Evolutionary conservation across 2,329 filamentous ascomycete species (phyloP), one percentile per base, ranked within the genome.

Genomic region (Gyromitra esculenta): DNA sequence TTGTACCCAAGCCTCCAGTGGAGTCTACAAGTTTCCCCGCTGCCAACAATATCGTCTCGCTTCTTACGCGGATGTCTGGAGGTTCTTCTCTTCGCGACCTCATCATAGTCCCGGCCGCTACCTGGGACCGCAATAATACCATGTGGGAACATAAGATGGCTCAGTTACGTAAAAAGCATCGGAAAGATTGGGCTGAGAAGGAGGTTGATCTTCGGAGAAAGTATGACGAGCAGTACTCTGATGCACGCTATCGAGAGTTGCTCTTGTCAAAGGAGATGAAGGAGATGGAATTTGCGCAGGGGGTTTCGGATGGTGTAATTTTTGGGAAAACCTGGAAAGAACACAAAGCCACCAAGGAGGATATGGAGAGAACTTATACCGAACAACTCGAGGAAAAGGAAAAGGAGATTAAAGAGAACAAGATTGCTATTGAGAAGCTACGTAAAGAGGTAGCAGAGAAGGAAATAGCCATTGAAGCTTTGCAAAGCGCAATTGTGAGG

Each of bases 71-170:
- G 5, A 67, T 77, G 72, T 69, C 75, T 25, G 73, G 72, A 3
- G 74, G 62, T 1, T 39, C 37, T 39, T 41, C 59, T 48, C 37
- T 75, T 7, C 52, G 62, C 6, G 75, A 77, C 1, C 60, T 71
- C 1, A 76, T 77, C n/a, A 41, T 77, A 18, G 62, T 77, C 52
- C 75, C 75, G 2, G 75, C 75, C 11, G 52, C 43, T 5, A 76
- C 59, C 9, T 77, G 75, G 75, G 75, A 77, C 15, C 75, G 72
- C 9, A 77, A 77, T 35, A 77, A 77, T 31, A 52, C 56, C 4
- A 67, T 71, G 48, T 77, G 75, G 75, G 62, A 77, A 45, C 66
- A 75, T 45, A 75, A 63, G 21, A 57, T 64, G 39, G 37, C 50
- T 1, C 60, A 67, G 15, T 15, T 76, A 6, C 67, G 56, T 18